Conservation (phyloP, 805 yeast species). For the Ogataea nonfermentans region DNA sequence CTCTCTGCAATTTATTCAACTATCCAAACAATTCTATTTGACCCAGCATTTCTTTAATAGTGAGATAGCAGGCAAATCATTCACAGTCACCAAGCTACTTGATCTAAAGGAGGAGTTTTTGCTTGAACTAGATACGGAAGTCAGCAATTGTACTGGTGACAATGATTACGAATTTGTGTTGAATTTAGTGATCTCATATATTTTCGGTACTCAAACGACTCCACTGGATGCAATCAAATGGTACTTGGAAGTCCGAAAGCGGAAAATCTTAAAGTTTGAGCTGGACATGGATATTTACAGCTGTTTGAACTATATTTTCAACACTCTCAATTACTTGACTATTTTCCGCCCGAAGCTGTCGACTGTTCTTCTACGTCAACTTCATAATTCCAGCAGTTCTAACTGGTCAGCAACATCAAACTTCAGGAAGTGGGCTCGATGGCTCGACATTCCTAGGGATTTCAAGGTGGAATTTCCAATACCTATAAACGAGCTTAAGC, state of each 20-base stretch:
- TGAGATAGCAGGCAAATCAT: constrained; percentile 15
- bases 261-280: constrained; percentile 7
- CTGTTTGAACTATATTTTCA: constrained; percentile 30
- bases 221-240: constrained; percentile 26
- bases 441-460: constrained; percentile 26
- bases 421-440: constrained; percentile 29
- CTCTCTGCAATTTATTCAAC: constrained; percentile 20
- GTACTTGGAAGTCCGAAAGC: constrained; percentile 26
- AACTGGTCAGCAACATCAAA: constrained; percentile 30
- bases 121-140: constrained; percentile 19
- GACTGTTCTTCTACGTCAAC: constrained; percentile 19
- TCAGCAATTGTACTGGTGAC: constrained; percentile 24
- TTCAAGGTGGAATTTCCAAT: constrained; percentile 24
- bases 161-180: constrained; percentile 31
- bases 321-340: constrained; percentile 27
- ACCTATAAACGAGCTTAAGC: constrained; percentile 15
- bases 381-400: constrained; percentile 20
- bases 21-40: constrained; percentile 29
- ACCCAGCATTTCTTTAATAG: constrained; percentile 22
- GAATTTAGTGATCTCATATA: constrained; percentile 26
- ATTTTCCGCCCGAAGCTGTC: constrained; percentile 28
- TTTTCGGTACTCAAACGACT: constrained; percentile 18
- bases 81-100: constrained; percentile 19
- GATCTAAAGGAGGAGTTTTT: constrained; percentile 20
- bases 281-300: constrained; percentile 23